Evolutionary conservation across 2,329 filamentous ascomycete species (phyloP).

Genomic region (Calonectria leucothoes): DNA sequence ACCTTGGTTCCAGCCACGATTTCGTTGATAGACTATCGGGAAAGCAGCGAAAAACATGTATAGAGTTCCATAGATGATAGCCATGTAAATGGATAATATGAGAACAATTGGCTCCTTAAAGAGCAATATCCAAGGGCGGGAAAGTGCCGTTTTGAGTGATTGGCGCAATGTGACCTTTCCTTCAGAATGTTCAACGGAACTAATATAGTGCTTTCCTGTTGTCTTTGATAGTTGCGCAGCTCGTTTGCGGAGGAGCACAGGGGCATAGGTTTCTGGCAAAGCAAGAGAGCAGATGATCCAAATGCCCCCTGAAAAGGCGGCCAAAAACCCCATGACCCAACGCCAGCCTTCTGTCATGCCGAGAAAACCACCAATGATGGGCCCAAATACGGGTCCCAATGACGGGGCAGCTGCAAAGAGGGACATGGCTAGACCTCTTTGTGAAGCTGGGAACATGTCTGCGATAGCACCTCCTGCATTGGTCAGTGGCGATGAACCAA

Average conservation of each 20-base stretch:
- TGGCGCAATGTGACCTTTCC: neutral
- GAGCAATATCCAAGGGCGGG: neutral
- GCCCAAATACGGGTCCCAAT: neutral
- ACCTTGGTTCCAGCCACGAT: neutral
- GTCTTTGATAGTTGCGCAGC: neutral
- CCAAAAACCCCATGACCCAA: neutral
- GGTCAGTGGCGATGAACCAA: constrained; percentile 71
- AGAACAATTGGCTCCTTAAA: neutral
- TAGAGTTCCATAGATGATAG: neutral
- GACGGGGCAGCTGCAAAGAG: neutral
- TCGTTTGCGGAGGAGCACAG: neutral
- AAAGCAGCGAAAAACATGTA: neutral
- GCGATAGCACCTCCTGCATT: constrained; percentile 73
- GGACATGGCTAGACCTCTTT: neutral
- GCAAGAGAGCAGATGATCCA: neutral
- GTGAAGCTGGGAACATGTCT: constrained; percentile 56
- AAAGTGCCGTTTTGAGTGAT: neutral
- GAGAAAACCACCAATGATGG: neutral
- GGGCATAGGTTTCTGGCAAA: neutral
- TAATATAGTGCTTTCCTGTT: neutral
- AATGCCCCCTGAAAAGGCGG: neutral
- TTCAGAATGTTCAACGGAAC: neutral
- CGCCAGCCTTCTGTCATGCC: neutral
- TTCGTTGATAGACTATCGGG: neutral
- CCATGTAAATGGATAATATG: neutral